Percentiles rank a stretch among this genome's conserved stretches.
These are phyloP conservation scores for Vitis labrusca DNA, from an alignment of 164 flowering plant species.

Conservation along the genomic window DNA sequence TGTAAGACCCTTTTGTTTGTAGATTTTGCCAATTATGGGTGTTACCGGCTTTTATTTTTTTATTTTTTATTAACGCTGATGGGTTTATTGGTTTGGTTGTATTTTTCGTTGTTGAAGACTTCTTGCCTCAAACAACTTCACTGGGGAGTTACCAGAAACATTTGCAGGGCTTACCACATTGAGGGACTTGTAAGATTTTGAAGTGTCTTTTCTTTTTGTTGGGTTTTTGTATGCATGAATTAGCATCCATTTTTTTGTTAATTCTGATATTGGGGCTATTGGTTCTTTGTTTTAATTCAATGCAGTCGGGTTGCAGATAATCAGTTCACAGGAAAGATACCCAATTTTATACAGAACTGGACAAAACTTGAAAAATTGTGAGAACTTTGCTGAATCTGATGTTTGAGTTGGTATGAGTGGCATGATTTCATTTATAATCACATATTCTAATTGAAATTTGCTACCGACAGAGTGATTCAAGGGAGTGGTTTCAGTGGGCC, in stretches of 20 bases:
- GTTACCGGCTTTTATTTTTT: background rate
- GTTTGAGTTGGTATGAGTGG: too few species aligned
- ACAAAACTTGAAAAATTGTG: conserved; percentile 33
- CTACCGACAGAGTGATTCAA: conserved; percentile 31
- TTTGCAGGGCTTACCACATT: conserved; percentile 37
- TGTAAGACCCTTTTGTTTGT: conserved; percentile 19
- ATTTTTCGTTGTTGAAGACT: conserved; percentile 17
- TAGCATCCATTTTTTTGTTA: too few species aligned
- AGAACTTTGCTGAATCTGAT: conserved; percentile 10
- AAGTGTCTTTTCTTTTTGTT: background rate
- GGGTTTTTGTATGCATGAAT: too few species aligned
- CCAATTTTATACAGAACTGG: conserved; percentile 48
- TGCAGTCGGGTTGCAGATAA: conserved; percentile 50
- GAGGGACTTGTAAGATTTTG: conserved; percentile 42
- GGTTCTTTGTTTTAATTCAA: background rate
- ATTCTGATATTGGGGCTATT: too few species aligned
- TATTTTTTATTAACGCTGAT: background rate
- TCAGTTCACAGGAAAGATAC: conserved; percentile 48
- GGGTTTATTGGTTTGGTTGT: background rate
- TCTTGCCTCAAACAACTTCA: conserved; percentile 44
- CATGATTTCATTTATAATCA: background rate
- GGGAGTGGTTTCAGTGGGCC: conserved; percentile 48
- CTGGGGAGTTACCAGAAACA: conserved; percentile 44
- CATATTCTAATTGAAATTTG: background rate
- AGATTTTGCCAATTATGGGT: too few species aligned